Evolutionary conservation across 352 stramenopile species (phyloP).

Genomic region (Phytophthora kernoviae): DNA sequence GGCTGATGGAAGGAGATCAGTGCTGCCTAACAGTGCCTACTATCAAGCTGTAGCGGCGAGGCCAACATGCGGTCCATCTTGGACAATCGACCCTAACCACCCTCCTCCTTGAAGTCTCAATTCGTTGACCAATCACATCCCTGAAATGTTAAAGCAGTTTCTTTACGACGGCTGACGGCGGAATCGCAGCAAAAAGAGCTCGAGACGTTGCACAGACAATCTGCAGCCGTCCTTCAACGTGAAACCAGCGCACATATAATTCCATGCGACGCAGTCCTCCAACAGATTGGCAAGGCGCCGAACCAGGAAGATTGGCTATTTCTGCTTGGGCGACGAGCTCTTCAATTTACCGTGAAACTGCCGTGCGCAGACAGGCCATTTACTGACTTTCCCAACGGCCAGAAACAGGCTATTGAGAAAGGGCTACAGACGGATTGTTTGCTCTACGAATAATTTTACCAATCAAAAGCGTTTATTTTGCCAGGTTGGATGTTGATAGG

Average conservation of each 20-base stretch:
- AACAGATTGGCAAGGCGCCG: background rate
- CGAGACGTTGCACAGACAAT: background rate
- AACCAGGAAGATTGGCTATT: background rate
- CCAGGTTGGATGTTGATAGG: too few relatives aligned
- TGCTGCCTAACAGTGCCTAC: too few relatives aligned
- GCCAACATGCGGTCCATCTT: too few relatives aligned
- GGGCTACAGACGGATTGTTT: background rate
- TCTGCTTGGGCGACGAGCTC: background rate
- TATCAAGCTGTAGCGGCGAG: too few relatives aligned
- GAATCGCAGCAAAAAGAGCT: constrained; percentile 2
- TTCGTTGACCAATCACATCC: constrained; percentile 30
- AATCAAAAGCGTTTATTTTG: too few relatives aligned
- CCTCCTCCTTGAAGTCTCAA: constrained; percentile 28
- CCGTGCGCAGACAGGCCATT: background rate
- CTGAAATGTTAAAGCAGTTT: constrained; percentile 25
- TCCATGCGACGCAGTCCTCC: background rate
- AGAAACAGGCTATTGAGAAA: background rate
- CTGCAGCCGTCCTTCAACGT: background rate
- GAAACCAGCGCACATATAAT: background rate
- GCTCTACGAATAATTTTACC: too few relatives aligned
- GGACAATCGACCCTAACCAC: constrained; percentile 1
- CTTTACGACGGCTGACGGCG: constrained; percentile 10
- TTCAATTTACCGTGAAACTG: background rate
- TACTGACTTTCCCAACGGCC: too few relatives aligned
- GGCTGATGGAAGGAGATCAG: too few relatives aligned